A percentile compares a stretch with the other conserved stretches of the same genome.
These are phyloP conservation scores for Chlorencoelia australis DNA, from an alignment of 2,329 filamentous ascomycete genomes.

Conservation along the genomic window DNA sequence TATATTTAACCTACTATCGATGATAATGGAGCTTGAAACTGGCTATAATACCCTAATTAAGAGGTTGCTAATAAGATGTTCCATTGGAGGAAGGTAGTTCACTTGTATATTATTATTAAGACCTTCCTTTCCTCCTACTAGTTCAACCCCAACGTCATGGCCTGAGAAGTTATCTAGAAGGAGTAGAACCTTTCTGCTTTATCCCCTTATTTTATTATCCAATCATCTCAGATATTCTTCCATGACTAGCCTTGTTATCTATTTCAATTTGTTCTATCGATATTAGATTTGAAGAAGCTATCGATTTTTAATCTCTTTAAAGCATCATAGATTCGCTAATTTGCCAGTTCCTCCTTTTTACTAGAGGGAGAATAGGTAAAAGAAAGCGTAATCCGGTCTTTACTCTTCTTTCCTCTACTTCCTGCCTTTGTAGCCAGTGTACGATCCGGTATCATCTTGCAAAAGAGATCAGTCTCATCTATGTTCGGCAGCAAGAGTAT, in stretches of 20 bases:
- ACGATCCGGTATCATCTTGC: conserved; percentile 4
- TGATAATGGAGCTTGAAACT: conserved; percentile 5
- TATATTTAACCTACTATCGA: neutral
- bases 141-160: neutral
- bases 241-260: neutral
- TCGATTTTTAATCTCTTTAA: conserved; percentile 4
- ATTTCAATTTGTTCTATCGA: conserved; percentile 1
- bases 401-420: conserved; percentile 3
- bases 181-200: conserved; percentile 1
- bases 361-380: no score
- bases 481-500: neutral
- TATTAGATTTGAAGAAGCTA: neutral
- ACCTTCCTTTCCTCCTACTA: neutral
- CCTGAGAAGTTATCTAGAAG: conserved; percentile 2
- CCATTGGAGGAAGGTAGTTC: neutral
- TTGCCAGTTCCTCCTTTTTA: neutral
- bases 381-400: conserved; percentile 3
- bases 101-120: neutral
- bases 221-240: neutral
- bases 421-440: conserved; percentile 1
- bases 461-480: conserved; percentile 4
- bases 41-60: conserved; percentile 3
- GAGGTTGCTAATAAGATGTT: conserved; percentile 1
- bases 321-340: conserved; percentile 4
- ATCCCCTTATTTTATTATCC: neutral